These are phyloP conservation scores for Mariannaea sp. DNA, from an alignment of 2,329 filamentous ascomycete species.

Conservation along the genomic window DNA sequence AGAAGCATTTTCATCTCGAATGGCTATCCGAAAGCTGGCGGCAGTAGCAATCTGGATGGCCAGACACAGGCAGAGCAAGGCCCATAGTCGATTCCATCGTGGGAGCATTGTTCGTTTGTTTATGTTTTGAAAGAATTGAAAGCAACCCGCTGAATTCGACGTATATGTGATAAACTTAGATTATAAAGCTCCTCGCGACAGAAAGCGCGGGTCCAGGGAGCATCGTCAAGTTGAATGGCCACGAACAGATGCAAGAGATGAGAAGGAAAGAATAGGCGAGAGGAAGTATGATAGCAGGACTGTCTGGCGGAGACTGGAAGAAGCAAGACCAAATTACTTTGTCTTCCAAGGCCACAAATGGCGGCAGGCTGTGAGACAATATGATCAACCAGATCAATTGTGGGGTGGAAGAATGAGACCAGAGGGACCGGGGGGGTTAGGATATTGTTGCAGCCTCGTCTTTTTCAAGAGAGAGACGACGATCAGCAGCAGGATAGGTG, in stretches of 20 bases:
- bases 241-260: background rate
- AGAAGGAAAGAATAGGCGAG: conserved; percentile 6
- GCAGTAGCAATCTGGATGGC: conserved; percentile 46
- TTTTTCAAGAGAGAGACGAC: conserved; percentile 17
- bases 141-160: background rate
- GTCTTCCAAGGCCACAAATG: conserved; percentile 16
- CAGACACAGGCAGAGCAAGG: conserved; percentile 47
- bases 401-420: conserved; percentile 24
- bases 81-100: conserved; percentile 43
- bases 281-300: background rate
- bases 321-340: conserved; percentile 20
- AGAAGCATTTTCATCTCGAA: conserved; percentile 40
- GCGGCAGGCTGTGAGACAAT: conserved; percentile 25
- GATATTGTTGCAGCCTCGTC: conserved; percentile 18
- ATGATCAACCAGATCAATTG: conserved; percentile 25
- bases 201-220: conserved; percentile 16
- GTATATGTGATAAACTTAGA: conserved; percentile 7
- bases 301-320: conserved; percentile 4
- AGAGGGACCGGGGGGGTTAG: conserved; percentile 19
- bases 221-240: conserved; percentile 27
- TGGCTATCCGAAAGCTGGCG: conserved; percentile 39
- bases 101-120: conserved; percentile 41
- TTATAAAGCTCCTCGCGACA: conserved; percentile 28
- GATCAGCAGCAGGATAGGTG: conserved; percentile 27
- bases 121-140: conserved; percentile 7